Evolutionary conservation across 345 rosid species (phyloP).

Genomic region (Brassica nigra): DNA sequence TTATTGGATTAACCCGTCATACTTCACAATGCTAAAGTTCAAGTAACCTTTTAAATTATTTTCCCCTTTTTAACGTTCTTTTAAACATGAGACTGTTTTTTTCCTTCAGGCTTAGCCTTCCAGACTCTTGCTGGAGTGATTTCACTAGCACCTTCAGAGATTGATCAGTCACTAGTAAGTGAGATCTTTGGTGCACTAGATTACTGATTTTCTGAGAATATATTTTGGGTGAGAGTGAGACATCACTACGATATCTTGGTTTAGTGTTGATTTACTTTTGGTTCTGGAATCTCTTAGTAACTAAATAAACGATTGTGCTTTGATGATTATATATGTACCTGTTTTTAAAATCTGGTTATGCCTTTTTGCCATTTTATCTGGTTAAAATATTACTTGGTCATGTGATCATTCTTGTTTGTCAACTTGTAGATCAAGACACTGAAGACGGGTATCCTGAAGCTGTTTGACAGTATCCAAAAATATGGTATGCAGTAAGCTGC

Average conservation of each 20-base stretch:
- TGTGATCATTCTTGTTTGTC: constrained; percentile 21
- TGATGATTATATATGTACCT: constrained; percentile 2
- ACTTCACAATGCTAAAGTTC: constrained; percentile 11
- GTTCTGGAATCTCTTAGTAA: background rate
- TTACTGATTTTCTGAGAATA: constrained; percentile 9
- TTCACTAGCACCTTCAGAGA: constrained; percentile 73
- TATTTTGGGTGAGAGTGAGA: background rate
- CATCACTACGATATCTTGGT: background rate
- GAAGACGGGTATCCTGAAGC: constrained; percentile 73
- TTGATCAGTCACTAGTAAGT: constrained; percentile 79
- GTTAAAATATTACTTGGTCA: background rate
- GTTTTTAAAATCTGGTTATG: background rate
- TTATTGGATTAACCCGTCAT: background rate
- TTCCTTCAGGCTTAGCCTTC: constrained; percentile 73
- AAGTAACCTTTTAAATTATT: background rate
- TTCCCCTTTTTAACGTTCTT: background rate
- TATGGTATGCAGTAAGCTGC: constrained; percentile 55
- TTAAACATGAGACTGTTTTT: background rate
- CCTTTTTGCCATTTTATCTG: constrained; percentile 1
- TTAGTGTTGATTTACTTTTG: constrained; percentile 12
- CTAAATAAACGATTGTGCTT: background rate
- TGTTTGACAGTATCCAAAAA: constrained; percentile 78
- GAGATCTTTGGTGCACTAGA: constrained; percentile 21
- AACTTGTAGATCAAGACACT: constrained; percentile 62
- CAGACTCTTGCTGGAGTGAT: constrained; percentile 87